Conservation (phyloP, 2,329 filamentous ascomycete species). For the Verticillium isaacii region DNA sequence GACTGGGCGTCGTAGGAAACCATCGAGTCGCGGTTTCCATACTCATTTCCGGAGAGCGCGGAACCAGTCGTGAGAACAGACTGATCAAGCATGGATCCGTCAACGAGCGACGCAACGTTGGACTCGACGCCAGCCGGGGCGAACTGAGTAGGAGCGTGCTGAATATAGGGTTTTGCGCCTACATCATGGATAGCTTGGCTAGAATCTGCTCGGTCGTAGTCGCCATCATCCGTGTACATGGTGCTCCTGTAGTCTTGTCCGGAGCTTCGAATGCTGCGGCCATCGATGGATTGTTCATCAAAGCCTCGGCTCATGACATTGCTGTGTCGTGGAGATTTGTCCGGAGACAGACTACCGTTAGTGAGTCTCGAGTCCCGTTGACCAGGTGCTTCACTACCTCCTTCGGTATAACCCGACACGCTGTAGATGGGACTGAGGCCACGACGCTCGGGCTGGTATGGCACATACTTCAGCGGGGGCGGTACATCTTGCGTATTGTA, state of each 20-base stretch:
- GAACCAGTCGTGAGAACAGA: slow-evolving; percentile 59
- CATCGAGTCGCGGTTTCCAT: slow-evolving; percentile 33
- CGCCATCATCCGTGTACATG: slow-evolving; percentile 47
- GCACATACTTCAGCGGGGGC: slow-evolving; percentile 60
- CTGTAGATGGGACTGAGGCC: slow-evolving; percentile 87
- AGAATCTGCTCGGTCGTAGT: slow-evolving; percentile 55
- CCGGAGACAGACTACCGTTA: slow-evolving; percentile 59
- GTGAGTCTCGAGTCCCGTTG: slow-evolving; percentile 52
- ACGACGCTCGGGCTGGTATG: slow-evolving; percentile 64
- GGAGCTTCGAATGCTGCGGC: slow-evolving; percentile 47
- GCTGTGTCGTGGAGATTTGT: slow-evolving; percentile 43
- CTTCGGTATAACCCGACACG: slow-evolving; percentile 79
- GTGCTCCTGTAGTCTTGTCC: slow-evolving; percentile 50
- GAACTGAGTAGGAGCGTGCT: slow-evolving; percentile 39
- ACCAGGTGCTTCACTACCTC: slow-evolving; percentile 52
- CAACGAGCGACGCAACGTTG: slow-evolving; percentile 78
- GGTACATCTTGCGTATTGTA: slow-evolving; percentile 60
- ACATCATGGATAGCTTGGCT: slow-evolving; percentile 68
- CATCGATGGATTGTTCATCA: slow-evolving; percentile 51
- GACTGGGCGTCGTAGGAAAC: slow-evolving; percentile 25
- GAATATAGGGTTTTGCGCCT: slow-evolving; percentile 69
- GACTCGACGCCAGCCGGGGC: slow-evolving; percentile 74
- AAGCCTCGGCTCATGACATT: slow-evolving; percentile 45
- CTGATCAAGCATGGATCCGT: slow-evolving; percentile 65
- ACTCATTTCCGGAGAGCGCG: slow-evolving; percentile 36